These are phyloP conservation scores for Cudoniella acicularis DNA, from an alignment of 495 filamentous ascomycete genomes.

Conservation along the genomic window DNA sequence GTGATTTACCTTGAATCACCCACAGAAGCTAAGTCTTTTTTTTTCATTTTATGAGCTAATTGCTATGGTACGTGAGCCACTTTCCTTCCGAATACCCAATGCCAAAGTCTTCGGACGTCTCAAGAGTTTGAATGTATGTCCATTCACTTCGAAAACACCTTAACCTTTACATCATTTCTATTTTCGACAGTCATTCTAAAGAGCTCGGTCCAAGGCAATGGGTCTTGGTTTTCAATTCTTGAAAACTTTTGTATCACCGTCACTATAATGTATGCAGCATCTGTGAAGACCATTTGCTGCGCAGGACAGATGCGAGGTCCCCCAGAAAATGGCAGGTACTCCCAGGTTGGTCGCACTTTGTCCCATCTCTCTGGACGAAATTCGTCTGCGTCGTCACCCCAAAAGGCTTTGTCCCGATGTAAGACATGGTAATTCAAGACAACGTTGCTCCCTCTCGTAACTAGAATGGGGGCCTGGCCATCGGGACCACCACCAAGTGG, in stretches of 20 bases:
- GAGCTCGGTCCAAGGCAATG: too few species aligned
- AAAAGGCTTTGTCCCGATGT: constrained; percentile 8
- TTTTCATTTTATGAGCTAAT: too few species aligned
- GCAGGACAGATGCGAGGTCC: constrained; percentile 73
- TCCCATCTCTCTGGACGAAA: constrained; percentile 56
- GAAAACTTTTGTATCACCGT: neutral
- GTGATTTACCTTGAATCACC: too few species aligned
- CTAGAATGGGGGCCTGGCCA: neutral
- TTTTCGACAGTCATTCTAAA: too few species aligned
- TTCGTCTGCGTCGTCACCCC: constrained; percentile 37
- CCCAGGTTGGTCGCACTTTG: constrained; percentile 42
- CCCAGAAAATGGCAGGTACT: constrained; percentile 53
- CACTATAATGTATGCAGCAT: neutral
- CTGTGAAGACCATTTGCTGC: constrained; percentile 33
- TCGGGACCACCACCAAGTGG: neutral
- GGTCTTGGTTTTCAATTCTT: neutral
- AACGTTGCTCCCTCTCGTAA: neutral
- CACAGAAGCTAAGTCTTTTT: too few species aligned
- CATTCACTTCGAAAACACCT: too few species aligned
- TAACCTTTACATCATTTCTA: too few species aligned
- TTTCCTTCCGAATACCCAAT: too few species aligned
- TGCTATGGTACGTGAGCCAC: too few species aligned
- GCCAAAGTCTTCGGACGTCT: too few species aligned
- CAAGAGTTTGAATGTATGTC: too few species aligned
- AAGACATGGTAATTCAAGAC: neutral